Percentiles rank a stretch among this genome's conserved stretches.
These are phyloP conservation scores for Neurospora sp. DNA, from an alignment of 2,329 filamentous ascomycete species.

Conservation along the genomic window DNA sequence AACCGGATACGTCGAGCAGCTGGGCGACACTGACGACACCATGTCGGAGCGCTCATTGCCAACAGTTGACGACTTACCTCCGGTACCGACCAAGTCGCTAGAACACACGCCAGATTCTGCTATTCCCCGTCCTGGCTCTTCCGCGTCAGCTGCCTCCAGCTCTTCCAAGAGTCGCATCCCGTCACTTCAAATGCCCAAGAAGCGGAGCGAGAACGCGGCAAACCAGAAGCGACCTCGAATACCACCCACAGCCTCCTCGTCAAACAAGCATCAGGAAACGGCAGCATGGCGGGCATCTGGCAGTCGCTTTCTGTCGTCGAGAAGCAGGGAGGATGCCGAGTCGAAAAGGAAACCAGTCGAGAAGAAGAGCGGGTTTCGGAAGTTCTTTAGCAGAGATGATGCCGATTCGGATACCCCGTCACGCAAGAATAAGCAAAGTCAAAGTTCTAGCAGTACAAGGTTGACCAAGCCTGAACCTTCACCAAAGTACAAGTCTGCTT, in stretches of 20 bases:
- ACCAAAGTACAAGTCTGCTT: constrained; percentile 8
- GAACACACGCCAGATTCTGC: constrained; percentile 1
- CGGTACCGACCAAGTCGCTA: constrained; percentile 19
- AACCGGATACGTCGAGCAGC: constrained; percentile 17
- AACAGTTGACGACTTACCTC: constrained; percentile 10
- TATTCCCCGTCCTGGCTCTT: constrained; percentile 6
- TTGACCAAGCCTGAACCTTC: constrained; percentile 1
- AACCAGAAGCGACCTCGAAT: constrained; percentile 39
- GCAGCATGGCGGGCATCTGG: constrained; percentile 13
- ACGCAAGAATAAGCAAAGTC: constrained; percentile 13
- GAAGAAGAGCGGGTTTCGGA: constrained; percentile 38
- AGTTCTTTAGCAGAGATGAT: constrained; percentile 26
- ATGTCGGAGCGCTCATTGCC: constrained; percentile 1
- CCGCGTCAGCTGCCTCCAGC: constrained; percentile 6
- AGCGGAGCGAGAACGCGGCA: constrained; percentile 25
- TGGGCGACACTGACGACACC: constrained; percentile 12
- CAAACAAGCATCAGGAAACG: constrained; percentile 5
- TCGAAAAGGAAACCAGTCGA: constrained; percentile 23
- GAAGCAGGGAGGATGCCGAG: constrained; percentile 15
- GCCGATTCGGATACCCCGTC: neutral
- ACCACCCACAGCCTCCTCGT: constrained; percentile 21
- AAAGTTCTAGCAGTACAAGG: constrained; percentile 14
- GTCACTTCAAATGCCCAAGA: constrained; percentile 10
- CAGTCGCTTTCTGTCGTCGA: constrained; percentile 22
- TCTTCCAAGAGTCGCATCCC: constrained; percentile 13